Base-by-base conservation (phyloP, 768 basidiomycete species). In the Trametes sanguinea region DNA sequence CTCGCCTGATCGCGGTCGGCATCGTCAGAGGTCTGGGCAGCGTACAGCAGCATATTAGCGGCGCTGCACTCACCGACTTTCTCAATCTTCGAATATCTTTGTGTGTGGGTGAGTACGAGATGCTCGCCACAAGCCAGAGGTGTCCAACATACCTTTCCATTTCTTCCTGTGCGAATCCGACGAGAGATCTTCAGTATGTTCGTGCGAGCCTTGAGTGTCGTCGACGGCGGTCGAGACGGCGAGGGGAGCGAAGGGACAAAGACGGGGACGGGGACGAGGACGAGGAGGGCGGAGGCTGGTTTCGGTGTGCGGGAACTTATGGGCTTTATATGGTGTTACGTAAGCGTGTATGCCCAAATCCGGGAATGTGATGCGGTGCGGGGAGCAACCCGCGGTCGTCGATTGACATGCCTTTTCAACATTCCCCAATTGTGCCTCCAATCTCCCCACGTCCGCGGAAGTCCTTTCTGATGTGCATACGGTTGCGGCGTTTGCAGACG, bases 71-170 rank as follows among this genome's bases (percentile, higher is more conserved):
- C 78, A 97, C 95, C 95, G 70, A 98, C 86, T 88, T 98, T 98
- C 81, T 98, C 95, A 68, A 98, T 86, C 84, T 95, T 97, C 65
- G 92, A 89, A 76, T 98, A 98, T 71, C 96, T 96, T 6, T 65
- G 16, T 8, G 22, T 7, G 6, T 17, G 17, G 43, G 30, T 50
- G 40, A 48, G 51, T 16, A 51, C 33, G 35, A 11, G 57, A 56
- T 52, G 9, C 3, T 54, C 60, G 65, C 68, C 68, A 68, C 69
- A 64, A 39, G 9, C 42, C 22, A 40, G 54, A 37, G 16, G 42
- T 33, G 35, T 50, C 16, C 27, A 35, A 57, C 66, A 56, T 55
- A 72, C 71, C 69, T 67, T 51, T 72, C 71, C 71, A 72, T 72
- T 29, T 52, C 59, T 46, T 14, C 43, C 48, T 13, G 48, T 37